phyloP scores from a whole-genome alignment of 129 eudicot species.

The Chrysanthemum makinoi region DNA sequence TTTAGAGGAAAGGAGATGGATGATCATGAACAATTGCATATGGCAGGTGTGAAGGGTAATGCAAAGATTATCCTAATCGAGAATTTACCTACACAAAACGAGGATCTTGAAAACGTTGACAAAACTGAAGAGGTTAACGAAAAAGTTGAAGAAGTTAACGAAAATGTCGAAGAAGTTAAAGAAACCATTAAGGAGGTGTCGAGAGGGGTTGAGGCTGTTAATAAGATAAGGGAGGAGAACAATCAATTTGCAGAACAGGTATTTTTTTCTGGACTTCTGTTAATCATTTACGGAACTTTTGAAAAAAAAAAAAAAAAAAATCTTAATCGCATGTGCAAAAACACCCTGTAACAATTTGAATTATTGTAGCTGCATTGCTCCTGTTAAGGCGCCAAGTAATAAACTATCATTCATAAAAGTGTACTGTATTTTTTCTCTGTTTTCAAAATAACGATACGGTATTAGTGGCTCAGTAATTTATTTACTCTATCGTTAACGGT shows the following conservation, averaged over 20 bases:
- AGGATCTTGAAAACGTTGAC: slow-evolving; percentile 36
- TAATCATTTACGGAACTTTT: too few relatives aligned
- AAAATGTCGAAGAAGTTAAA: slow-evolving; percentile 43
- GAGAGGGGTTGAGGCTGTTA: slow-evolving; percentile 62
- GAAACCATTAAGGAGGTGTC: slow-evolving; percentile 33
- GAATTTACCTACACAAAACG: slow-evolving; percentile 24
- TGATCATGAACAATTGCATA: slow-evolving; percentile 47
- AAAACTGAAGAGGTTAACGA: slow-evolving; percentile 41
- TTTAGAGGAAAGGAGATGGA: slow-evolving; percentile 79
- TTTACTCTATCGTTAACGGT: not conserved
- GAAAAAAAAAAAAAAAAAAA: too few relatives aligned
- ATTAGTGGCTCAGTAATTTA: slow-evolving; percentile 2
- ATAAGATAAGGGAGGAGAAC: slow-evolving; percentile 56
- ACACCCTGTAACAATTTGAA: too few relatives aligned
- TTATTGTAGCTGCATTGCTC: too few relatives aligned
- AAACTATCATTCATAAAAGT: not conserved
- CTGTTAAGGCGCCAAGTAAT: too few relatives aligned
- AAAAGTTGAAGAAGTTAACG: slow-evolving; percentile 45
- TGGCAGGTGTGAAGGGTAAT: slow-evolving; percentile 70
- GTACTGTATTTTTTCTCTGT: not conserved
- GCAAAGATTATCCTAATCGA: slow-evolving; percentile 64
- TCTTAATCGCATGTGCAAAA: too few relatives aligned
- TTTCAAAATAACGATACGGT: not conserved
- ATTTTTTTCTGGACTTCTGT: not conserved
- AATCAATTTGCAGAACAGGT: slow-evolving; percentile 78